These are phyloP conservation scores for Trametes coccinea DNA, from an alignment of 768 basidiomycete genomes.

Conservation along the genomic window DNA sequence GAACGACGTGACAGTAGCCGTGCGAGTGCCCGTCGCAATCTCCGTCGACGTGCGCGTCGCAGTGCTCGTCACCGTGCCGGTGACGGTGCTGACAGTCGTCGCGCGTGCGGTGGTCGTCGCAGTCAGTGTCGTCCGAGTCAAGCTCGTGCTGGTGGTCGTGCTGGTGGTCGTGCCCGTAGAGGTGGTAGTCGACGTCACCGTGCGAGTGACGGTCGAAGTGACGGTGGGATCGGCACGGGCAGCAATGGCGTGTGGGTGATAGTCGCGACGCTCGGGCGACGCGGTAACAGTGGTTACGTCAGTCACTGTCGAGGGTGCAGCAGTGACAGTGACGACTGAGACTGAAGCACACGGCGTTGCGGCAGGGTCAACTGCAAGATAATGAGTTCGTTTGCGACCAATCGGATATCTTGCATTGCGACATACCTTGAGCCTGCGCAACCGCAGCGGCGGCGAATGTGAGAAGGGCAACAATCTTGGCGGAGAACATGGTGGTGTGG, in stretches of 20 bases:
- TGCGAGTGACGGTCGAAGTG: not conserved
- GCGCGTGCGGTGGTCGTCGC: not conserved
- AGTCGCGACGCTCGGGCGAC: not conserved
- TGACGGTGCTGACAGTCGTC: not conserved
- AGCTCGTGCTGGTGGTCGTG: no score
- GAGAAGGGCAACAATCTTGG: no score
- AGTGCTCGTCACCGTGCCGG: conserved; percentile 1
- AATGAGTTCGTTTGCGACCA: no score
- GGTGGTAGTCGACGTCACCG: not conserved
- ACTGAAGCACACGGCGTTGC: no score
- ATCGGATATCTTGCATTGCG: no score
- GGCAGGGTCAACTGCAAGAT: no score
- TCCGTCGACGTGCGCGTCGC: not conserved
- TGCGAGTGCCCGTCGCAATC: not conserved
- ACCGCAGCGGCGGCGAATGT: no score
- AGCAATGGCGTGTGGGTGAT: not conserved
- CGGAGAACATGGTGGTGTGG: no score
- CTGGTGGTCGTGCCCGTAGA: not conserved
- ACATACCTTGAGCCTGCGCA: no score
- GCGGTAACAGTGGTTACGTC: not conserved
- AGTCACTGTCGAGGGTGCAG: no score
- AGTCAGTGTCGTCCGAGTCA: no score
- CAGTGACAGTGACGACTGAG: not conserved
- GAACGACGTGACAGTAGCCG: no score
- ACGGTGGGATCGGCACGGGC: not conserved